Conservation (phyloP, 2,329 filamentous ascomycete genomes). For the Pezicula radicicola region DNA sequence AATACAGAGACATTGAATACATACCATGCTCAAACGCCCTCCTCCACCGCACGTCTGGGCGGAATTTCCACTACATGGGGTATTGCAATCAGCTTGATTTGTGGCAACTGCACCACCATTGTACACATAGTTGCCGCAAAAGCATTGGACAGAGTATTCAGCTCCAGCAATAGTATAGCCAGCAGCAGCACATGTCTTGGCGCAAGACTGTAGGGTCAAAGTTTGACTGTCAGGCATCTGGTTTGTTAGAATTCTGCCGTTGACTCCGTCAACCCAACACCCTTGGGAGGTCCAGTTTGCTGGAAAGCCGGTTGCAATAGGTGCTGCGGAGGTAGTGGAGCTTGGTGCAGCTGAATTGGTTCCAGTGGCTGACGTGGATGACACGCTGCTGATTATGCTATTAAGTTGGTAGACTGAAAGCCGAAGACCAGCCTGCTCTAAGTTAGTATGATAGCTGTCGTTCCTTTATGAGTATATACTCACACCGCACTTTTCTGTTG, state of each 20-base stretch:
- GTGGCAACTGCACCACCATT: constrained; percentile 18
- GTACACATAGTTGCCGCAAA: constrained; percentile 25
- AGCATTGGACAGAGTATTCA: constrained; percentile 31
- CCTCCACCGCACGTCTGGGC: constrained; percentile 30
- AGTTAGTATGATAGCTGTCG: too few species aligned
- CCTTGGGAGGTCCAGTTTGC: constrained; percentile 21
- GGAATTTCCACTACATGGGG: constrained; percentile 19
- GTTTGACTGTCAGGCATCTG: constrained; percentile 17
- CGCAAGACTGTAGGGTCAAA: constrained; percentile 18
- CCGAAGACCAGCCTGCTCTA: constrained; percentile 8
- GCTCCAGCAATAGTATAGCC: constrained; percentile 29
- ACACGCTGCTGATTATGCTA: constrained; percentile 2
- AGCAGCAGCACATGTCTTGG: constrained; percentile 29
- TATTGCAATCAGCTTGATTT: constrained; percentile 31
- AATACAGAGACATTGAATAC: too few species aligned
- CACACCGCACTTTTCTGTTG: constrained; percentile 15
- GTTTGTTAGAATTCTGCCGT: constrained; percentile 17
- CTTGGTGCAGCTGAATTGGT: constrained; percentile 2
- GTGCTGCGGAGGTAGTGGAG: constrained; percentile 6
- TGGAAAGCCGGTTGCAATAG: constrained; percentile 15
- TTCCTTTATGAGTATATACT: too few species aligned
- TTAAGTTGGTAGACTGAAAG: constrained; percentile 16
- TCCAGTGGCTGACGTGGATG: constrained; percentile 1
- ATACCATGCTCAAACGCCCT: constrained; percentile 15
- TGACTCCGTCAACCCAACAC: constrained; percentile 21